phyloP scores from a whole-genome alignment of 1,139 yeast species.

The Zygoascus meyerae region DNA sequence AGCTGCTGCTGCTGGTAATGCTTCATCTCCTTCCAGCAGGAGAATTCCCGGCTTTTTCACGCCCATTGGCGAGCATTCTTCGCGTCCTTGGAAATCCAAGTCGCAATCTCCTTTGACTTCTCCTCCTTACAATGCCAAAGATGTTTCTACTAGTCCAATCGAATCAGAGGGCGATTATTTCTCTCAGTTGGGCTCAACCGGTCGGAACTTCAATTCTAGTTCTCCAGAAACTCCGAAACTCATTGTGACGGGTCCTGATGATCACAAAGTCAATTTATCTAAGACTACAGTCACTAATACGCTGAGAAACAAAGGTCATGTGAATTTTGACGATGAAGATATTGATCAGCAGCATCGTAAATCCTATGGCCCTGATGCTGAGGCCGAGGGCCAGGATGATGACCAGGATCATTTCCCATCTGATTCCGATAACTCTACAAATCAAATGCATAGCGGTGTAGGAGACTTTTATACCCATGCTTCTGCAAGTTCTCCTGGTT shows the following conservation, averaged over 20 bases:
- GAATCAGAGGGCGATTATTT: conserved; percentile 1
- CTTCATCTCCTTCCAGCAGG: not conserved
- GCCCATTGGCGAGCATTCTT: not conserved
- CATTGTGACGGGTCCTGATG: not conserved
- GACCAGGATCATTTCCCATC: not conserved
- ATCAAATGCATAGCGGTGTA: not conserved
- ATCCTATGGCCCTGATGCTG: conserved; percentile 4
- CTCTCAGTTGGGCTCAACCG: conserved; percentile 1
- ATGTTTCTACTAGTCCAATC: not conserved
- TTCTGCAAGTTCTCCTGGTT: conserved; percentile 6
- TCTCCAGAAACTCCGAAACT: conserved; percentile 2
- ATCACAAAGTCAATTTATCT: not conserved
- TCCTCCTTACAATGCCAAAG: conserved; percentile 3
- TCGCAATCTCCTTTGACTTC: conserved; percentile 5
- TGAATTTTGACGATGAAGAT: conserved; percentile 13
- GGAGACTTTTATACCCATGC: conserved; percentile 2
- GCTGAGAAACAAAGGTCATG: conserved; percentile 4
- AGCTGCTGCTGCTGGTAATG: not conserved
- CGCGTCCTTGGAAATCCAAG: not conserved
- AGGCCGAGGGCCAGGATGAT: conserved; percentile 12
- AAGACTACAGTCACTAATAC: conserved; percentile 8
- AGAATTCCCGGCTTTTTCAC: conserved; percentile 3
- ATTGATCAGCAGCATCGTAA: conserved; percentile 3
- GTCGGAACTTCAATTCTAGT: conserved; percentile 1
- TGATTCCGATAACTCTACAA: not conserved